Base-by-base conservation (phyloP, 306 rosid genomes). In the Sechiopsis laciniata region DNA sequence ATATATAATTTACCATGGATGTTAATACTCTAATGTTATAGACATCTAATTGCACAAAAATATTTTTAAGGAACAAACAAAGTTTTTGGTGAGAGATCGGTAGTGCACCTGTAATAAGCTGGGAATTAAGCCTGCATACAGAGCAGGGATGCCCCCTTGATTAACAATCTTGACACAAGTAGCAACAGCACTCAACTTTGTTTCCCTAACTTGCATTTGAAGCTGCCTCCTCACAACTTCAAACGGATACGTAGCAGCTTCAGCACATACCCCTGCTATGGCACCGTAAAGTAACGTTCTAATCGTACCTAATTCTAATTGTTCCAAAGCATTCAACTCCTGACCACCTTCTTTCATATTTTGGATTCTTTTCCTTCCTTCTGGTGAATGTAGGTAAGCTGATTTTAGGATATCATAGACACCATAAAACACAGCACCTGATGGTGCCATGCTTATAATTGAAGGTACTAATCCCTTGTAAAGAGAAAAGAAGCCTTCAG, bases 381-480 rank as follows among this genome's bases (percentile, higher is more conserved):
- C 90, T 0, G 97, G 96, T 46, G 99, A 95, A 83, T 83, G 95
- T 77, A 95, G 87, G 82, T 91, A 95, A 6, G 90, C 74, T 21
- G 95, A 79, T 74, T 95, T 95, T 73, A 95, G 75, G 62, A 95
- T 89, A 80, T 95, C 97, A 74, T 95, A 95, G 48, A 91, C 97
- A 54, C 99, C 95, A 51, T 95, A 95, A 74, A 87, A 95, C 53
- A 95, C 99, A 14, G 99, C 99, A 21, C 99, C 95, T 6, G 97
- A 88, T 42, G 99, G 99, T 52, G 99, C 97, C 99, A 91, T 95
- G 80, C 97, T 89, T 63, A 95, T 75, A 74, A 95, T 85, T 12
- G 99, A 95, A 72, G 99, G 99, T 32, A 81, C 84, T 73, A 95
- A 77, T 14, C 99, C 99, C 96, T 89, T 95, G 88, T 95, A 95